Evolutionary conservation across 345 rosid genomes (phyloP).

Genomic region (Pugionium cornutum): DNA sequence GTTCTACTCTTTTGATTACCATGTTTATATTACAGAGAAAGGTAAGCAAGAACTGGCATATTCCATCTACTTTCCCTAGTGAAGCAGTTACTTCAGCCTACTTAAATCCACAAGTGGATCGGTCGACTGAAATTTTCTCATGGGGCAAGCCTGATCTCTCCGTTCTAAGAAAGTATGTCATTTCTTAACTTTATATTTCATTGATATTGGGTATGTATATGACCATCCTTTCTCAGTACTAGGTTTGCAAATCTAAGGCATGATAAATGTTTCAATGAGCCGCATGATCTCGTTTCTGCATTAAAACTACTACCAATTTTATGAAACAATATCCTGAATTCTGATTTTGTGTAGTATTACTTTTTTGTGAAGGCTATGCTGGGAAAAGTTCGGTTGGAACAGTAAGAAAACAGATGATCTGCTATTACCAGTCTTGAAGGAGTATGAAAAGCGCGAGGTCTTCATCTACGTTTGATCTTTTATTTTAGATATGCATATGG

Average conservation of each 20-base stretch:
- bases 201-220: background rate
- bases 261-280: slow-evolving; percentile 1
- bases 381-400: slow-evolving; percentile 95
- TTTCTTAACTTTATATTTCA: background rate
- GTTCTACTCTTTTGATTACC: slow-evolving; percentile 9
- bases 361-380: slow-evolving; percentile 69
- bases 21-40: slow-evolving; percentile 63
- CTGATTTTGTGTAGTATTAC: slow-evolving; percentile 4
- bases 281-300: background rate
- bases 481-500: slow-evolving; percentile 33
- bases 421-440: slow-evolving; percentile 83
- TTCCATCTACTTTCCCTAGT: slow-evolving; percentile 88
- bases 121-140: slow-evolving; percentile 79
- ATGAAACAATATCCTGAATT: slow-evolving; percentile 11
- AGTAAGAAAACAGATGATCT: slow-evolving; percentile 79
- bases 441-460: slow-evolving; percentile 90
- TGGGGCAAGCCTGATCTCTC: slow-evolving; percentile 94
- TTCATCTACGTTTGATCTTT: slow-evolving; percentile 26
- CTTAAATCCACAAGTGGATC: slow-evolving; percentile 83
- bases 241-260: slow-evolving; percentile 10
- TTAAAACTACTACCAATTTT: background rate
- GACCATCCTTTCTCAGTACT: slow-evolving; percentile 8
- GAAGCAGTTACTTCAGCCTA: slow-evolving; percentile 83
- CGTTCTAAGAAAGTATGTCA: slow-evolving; percentile 69
- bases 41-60: slow-evolving; percentile 98